Evolutionary conservation across 352 stramenopile species (phyloP), one percentile per base, ranked within the genome.

Genomic region (Pythium scleroteichum): DNA sequence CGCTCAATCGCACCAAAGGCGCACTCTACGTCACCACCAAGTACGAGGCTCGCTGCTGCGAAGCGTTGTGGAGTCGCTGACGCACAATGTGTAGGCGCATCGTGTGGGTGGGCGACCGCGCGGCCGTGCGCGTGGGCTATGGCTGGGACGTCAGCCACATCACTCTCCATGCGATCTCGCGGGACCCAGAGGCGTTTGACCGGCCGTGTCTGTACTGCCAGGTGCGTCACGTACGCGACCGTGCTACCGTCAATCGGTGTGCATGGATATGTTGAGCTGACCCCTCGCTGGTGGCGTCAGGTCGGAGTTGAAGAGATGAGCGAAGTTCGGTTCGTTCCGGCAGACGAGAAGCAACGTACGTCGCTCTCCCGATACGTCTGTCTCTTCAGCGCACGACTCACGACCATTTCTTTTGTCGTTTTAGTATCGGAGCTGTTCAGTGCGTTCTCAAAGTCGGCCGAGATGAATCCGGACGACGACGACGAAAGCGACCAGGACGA

Each of bases 181-280:
- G 82, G 44, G 85, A 94, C 67, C 66, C 65, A 1, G 59, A 38
- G 9, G 80, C 80, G 16, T 94, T 92, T 62, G 74, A 75, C 4
- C 67, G 62, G 19, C 79, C 85, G 7, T 94, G 85, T 59, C 64
- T 94, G 44, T 94, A 94, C 64, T 94, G 85, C 65, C 85, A 94
- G 64, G 76, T 82, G 60, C 19, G 50, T 35, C 38, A 8, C 6
- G 4, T 44, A 44, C 6, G 17, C 38, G 13, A 17, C 14, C 38
- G 38, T 44, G 7, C 14, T 44, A 20, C 14, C 8, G 29, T n/a
- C n/a, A n/a, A n/a, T n/a, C n/a, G n/a, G n/a, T n/a, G n/a, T n/a
- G n/a, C n/a, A n/a, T n/a, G n/a, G n/a, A n/a, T n/a, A n/a, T n/a
- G n/a, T n/a, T n/a, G n/a, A n/a, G 29, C 29, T 35, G 10, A 35